Percentiles rank a stretch among this genome's conserved stretches.
These are phyloP conservation scores for Leishmania turanica DNA, from an alignment of 208 protist species.

Conservation along the genomic window DNA sequence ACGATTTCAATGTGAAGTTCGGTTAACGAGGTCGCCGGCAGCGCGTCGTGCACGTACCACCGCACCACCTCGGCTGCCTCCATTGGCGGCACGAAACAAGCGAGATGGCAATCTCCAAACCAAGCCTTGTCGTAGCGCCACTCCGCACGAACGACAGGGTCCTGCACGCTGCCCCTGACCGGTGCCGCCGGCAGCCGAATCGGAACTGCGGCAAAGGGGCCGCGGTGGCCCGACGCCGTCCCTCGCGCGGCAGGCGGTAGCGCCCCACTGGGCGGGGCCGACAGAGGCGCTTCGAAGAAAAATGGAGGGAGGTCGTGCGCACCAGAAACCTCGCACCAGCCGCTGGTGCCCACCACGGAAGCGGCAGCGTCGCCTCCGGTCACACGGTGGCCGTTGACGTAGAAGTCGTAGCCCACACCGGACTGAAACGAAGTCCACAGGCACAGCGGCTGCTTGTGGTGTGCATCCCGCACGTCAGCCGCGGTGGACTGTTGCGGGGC, in stretches of 20 bases:
- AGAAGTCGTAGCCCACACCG: conserved; percentile 56
- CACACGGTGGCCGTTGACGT: conserved; percentile 48
- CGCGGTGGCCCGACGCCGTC: background rate
- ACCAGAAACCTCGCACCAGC: conserved; percentile 39
- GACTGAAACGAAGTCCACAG: conserved; percentile 60
- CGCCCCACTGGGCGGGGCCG: background rate
- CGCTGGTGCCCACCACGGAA: conserved; percentile 1
- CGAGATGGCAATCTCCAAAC: conserved; percentile 62
- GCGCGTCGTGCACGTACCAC: conserved; percentile 31
- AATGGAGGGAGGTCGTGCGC: conserved; percentile 37
- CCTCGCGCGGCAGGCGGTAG: background rate
- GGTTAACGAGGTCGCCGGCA: conserved; percentile 10
- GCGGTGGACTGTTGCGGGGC: background rate
- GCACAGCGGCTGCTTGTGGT: background rate
- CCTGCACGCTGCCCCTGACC: conserved; percentile 16
- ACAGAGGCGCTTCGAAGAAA: conserved; percentile 23
- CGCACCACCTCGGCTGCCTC: conserved; percentile 42
- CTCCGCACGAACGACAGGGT: conserved; percentile 14
- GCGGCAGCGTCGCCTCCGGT: background rate
- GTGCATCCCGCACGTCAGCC: background rate
- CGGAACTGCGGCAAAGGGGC: conserved; percentile 11
- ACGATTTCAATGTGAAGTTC: conserved; percentile 25
- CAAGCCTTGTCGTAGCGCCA: conserved; percentile 53
- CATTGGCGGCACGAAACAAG: conserved; percentile 36
- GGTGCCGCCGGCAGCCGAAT: conserved; percentile 14